phyloP scores from a whole-genome alignment of 2,329 filamentous ascomycete species.

The Cordyceps fumosorosea region DNA sequence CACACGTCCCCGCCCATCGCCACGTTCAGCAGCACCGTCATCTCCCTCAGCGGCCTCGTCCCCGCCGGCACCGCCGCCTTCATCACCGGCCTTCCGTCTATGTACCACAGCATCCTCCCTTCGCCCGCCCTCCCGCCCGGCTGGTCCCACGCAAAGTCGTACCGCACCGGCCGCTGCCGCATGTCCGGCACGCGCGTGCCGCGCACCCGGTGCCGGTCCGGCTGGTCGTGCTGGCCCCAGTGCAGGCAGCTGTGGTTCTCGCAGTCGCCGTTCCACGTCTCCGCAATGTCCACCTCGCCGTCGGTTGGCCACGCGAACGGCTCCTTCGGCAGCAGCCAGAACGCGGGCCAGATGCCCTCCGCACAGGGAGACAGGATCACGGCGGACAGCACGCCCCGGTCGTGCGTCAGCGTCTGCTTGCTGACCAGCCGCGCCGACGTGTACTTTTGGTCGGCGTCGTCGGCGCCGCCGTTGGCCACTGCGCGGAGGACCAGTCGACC shows the following conservation, averaged over 20 bases:
- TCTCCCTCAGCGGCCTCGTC: conserved; percentile 49
- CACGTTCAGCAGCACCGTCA: conserved; percentile 51
- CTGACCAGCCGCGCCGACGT: conserved; percentile 51
- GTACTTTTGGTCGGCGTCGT: conserved; percentile 36
- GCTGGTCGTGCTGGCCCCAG: conserved; percentile 51
- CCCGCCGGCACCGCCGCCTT: conserved; percentile 45
- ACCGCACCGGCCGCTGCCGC: conserved; percentile 39
- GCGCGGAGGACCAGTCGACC: conserved; percentile 47
- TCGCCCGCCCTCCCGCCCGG: conserved; percentile 35
- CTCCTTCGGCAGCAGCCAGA: conserved; percentile 53
- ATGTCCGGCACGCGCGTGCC: conserved; percentile 45
- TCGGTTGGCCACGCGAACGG: conserved; percentile 54
- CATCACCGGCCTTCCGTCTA: conserved; percentile 52
- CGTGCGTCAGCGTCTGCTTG: conserved; percentile 41
- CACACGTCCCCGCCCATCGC: conserved; percentile 57
- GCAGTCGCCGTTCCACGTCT: conserved; percentile 53
- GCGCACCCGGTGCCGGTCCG: conserved; percentile 49
- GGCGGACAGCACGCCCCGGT: conserved; percentile 46
- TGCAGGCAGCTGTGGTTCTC: conserved; percentile 52
- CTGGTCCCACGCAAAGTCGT: conserved; percentile 51
- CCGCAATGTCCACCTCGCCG: conserved; percentile 54
- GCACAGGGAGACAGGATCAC: conserved; percentile 47
- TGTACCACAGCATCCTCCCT: conserved; percentile 51
- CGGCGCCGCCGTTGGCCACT: conserved; percentile 32
- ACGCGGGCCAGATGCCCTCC: conserved; percentile 53